phyloP scores from a whole-genome alignment of 2,329 filamentous ascomycete genomes.

The Talaromyces verruculosus region DNA sequence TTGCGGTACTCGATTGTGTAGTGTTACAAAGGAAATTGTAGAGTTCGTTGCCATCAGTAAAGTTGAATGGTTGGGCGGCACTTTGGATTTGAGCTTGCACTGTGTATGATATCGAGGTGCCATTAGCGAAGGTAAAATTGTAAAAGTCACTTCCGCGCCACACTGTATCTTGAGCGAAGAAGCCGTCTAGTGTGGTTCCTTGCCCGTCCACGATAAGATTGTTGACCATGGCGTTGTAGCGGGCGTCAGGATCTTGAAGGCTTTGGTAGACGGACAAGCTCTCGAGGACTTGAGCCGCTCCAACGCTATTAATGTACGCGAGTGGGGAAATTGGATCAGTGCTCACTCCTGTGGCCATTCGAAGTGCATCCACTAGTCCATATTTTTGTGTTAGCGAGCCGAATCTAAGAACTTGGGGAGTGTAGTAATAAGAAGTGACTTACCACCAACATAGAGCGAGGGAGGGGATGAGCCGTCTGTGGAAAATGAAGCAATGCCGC shows the following conservation, averaged over 20 bases:
- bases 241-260: slow-evolving; percentile 58
- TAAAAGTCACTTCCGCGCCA: slow-evolving; percentile 14
- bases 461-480: too few relatives aligned
- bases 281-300: slow-evolving; percentile 49
- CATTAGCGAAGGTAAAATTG: slow-evolving; percentile 15
- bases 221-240: slow-evolving; percentile 41
- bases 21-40: background rate
- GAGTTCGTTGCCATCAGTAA: background rate
- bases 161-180: slow-evolving; percentile 2
- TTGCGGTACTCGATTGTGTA: background rate
- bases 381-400: too few relatives aligned
- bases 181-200: background rate
- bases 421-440: too few relatives aligned
- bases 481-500: too few relatives aligned
- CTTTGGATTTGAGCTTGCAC: background rate
- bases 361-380: too few relatives aligned
- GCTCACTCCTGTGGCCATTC: too few relatives aligned
- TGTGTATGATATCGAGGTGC: background rate
- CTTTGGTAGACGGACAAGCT: slow-evolving; percentile 50
- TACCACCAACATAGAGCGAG: too few relatives aligned
- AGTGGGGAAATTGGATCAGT: slow-evolving; percentile 49
- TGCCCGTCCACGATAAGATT: background rate
- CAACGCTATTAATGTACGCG: slow-evolving; percentile 57
- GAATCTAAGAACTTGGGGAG: too few relatives aligned
- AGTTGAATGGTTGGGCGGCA: background rate